These are phyloP conservation scores for Parietichytrium sp. DNA, from an alignment of 108 stramenopile genomes.

Conservation along the genomic window DNA sequence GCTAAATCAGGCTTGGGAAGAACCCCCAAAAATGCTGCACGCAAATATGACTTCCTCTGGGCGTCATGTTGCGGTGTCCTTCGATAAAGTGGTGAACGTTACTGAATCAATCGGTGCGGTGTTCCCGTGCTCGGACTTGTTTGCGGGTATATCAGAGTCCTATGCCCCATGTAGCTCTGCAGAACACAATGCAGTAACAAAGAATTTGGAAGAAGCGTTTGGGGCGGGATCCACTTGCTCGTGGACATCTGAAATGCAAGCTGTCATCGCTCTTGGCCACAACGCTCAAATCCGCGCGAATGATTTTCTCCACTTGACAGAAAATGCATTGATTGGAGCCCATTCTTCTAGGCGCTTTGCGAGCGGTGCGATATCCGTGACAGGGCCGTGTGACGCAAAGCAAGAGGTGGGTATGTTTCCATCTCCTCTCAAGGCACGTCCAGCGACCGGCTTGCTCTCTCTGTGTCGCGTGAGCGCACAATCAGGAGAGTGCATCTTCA, in stretches of 20 bases:
- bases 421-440: too few relatives aligned
- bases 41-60: conserved; percentile 3
- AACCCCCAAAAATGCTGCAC: not conserved
- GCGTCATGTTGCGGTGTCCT: not conserved
- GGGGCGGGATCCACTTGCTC: not conserved
- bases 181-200: not conserved
- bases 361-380: not conserved
- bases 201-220: not conserved
- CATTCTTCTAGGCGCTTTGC: not conserved
- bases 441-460: too few relatives aligned
- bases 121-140: not conserved
- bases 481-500: too few relatives aligned
- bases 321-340: not conserved
- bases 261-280: not conserved
- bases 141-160: not conserved
- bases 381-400: too few relatives aligned
- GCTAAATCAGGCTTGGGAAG: not conserved
- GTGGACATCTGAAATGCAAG: not conserved
- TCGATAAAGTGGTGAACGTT: not conserved
- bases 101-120: too few relatives aligned
- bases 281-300: not conserved
- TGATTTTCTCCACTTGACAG: not conserved
- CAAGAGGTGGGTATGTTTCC: too few relatives aligned
- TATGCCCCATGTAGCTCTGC: not conserved
- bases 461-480: too few relatives aligned